Base-by-base conservation (phyloP, 176 grass and related monocot genomes). In the Aegilops speltoides region DNA sequence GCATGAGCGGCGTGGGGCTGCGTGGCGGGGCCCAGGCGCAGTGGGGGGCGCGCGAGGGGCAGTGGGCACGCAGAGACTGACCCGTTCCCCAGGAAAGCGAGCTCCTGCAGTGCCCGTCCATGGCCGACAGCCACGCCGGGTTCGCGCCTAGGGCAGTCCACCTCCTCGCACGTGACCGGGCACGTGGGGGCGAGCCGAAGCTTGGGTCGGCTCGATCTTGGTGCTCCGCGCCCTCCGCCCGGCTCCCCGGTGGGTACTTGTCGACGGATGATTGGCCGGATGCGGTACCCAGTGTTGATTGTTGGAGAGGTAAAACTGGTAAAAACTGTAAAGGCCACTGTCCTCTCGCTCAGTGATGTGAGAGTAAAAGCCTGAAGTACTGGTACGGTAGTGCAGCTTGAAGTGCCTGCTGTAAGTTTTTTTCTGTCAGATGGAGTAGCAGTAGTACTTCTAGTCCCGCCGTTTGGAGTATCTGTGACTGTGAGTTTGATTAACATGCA, bases 111-210 rank as follows among this genome's bases (percentile, higher is more conserved):
- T 79, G 85, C 88, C 74, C 56, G 74, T 75, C 88, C 88, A 79
- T 86, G 92, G 86, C 86, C 92, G 88, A 93, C 88, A 80, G 79
- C 86, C 86, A 71, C 76, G 68, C 85, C 57, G 88, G 64, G 82
- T 77, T 77, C 69, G 29, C 69, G 81, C 82, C 82, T 84, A 22
- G 82, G 79, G 64, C 54, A 57, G 54, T 59, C 68, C 14, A 48
- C 46, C 78, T 81, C 38, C 38, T 24, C 38, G 62, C 91, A 86
- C 73, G 78, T 86, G 86, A 83, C 45, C 2, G 9, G 67, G 33
- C 81, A 84, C 69, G 77, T 91, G 85, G 17, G 68, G 68, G 19
- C 62, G 68, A 84, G 81, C 68, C 46, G 41, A 65, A 73, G 59
- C 57, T 81, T 37, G 50, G 83, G 67, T 86, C 80, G 76, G 91